These are phyloP conservation scores for Aurantiochytrium sp. DNA, from an alignment of 108 stramenopile species.

Conservation along the genomic window DNA sequence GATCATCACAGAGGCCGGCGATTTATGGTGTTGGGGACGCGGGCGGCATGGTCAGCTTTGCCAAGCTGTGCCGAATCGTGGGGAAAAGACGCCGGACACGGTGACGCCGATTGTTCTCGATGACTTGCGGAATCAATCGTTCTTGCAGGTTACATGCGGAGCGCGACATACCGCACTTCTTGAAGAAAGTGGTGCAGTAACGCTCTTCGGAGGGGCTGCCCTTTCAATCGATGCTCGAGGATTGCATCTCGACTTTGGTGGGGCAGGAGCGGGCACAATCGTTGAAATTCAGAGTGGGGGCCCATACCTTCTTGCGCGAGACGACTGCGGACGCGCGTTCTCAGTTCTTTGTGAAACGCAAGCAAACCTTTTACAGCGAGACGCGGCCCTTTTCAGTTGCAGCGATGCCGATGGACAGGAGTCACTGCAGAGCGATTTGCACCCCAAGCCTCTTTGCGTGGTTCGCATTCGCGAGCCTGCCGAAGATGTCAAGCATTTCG, in stretches of 20 bases:
- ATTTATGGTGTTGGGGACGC: background rate
- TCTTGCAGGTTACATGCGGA: background rate
- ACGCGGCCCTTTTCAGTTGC: background rate
- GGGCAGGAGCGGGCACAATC: background rate
- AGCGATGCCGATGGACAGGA: background rate
- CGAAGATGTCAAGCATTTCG: background rate
- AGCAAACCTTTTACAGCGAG: background rate
- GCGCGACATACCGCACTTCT: background rate
- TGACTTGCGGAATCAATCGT: background rate
- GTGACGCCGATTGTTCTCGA: background rate
- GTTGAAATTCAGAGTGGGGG: background rate
- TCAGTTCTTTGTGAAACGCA: background rate
- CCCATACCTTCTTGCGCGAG: background rate
- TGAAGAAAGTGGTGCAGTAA: background rate
- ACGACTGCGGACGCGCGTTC: background rate
- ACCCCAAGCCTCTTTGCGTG: background rate
- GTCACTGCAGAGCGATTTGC: background rate
- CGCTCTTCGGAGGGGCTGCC: background rate
- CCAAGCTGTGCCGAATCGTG: background rate
- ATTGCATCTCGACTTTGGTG: background rate
- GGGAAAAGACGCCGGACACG: background rate
- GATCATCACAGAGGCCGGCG: background rate
- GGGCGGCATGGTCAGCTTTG: slow-evolving; percentile 1
- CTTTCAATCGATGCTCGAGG: background rate
- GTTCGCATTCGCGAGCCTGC: background rate